Evolutionary conservation across 108 stramenopile species (phyloP).

Genomic region (Skeletonema costatum): DNA sequence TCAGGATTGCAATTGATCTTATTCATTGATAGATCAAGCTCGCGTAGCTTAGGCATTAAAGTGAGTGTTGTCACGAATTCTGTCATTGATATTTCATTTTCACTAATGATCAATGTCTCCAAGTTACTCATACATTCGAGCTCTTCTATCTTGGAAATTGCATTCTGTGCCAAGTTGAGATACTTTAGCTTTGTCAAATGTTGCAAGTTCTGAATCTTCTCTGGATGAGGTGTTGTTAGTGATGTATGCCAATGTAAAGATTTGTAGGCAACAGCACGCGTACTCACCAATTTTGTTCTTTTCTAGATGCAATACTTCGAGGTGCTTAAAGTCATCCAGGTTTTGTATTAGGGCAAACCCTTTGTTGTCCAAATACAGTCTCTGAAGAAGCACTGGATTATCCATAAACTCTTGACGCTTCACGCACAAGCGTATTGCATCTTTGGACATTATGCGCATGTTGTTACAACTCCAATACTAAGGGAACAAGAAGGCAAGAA

Average conservation of each 20-base stretch:
- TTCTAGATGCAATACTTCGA: constrained; percentile 10
- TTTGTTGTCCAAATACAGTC: constrained; percentile 79
- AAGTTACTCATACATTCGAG: not conserved
- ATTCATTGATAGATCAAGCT: constrained; percentile 77
- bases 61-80: constrained; percentile 49
- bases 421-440: constrained; percentile 30
- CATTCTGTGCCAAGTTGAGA: not conserved
- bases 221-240: not conserved
- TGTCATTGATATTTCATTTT: constrained; percentile 54
- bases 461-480: not conserved
- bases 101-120: constrained; percentile 53
- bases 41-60: constrained; percentile 33
- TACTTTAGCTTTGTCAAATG: not conserved
- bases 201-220: constrained; percentile 44
- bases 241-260: not conserved
- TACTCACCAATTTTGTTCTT: constrained; percentile 35
- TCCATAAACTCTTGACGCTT: constrained; percentile 56
- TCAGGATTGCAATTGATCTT: constrained; percentile 63
- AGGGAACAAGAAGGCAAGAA: too few relatives aligned
- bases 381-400: constrained; percentile 70
- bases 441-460: constrained; percentile 17
- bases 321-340: constrained; percentile 60
- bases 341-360: constrained; percentile 67
- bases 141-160: not conserved
- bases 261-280: not conserved